Base-by-base conservation (phyloP, 495 filamentous ascomycete species). In the Sabuloglossum arenarium region DNA sequence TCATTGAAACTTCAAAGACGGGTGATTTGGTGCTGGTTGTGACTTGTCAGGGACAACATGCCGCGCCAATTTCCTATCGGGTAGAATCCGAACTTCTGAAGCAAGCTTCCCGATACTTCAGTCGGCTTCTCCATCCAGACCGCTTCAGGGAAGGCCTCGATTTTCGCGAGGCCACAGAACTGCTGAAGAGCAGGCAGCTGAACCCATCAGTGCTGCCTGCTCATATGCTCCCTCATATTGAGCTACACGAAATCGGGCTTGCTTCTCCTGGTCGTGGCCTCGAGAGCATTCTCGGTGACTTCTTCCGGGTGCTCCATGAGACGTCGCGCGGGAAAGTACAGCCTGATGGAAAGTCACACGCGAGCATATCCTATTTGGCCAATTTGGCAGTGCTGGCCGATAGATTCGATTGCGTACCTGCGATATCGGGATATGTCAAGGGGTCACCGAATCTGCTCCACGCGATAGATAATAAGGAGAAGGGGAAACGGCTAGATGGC, bases 331-430 rank as follows among this genome's bases (percentile, higher is more conserved):
- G 45, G 25, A 49, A 25, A n/a, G 45, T 10, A 25, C 21, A 24
- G n/a, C 19, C 12, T 8, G 16, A 39, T 39, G 34, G 34, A 39
- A 39, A 39, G 34, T 39, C 16, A 39, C 34, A 39, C 8, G 8
- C 11, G 6, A 68, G 69, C 25, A 61, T 66, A 28, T 58, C 54
- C 64, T 75, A 76, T 53, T 65, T 85, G 8, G 75, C 79, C 10
- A 74, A 79, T n/a, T 66, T 86, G 25, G 74, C 77, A 14, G 69
- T 84, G n/a, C 68, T 84, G 27, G 80, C 79, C 1, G 82, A 86
- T 61, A 71, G 79, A 37, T 82, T 84, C 61, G 75, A 78, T 60
- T 76, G 74, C 58, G 56, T 74, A 1, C 53, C 70, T 34, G 60
- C 65, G 1, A 67, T 84, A 5, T 63, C 70, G 1, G 66, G 62